A percentile compares a stretch with the other conserved stretches of the same genome.
Conservation (phyloP, 495 filamentous ascomycete genomes). For the Podospora bellae-mahoneyi region DNA sequence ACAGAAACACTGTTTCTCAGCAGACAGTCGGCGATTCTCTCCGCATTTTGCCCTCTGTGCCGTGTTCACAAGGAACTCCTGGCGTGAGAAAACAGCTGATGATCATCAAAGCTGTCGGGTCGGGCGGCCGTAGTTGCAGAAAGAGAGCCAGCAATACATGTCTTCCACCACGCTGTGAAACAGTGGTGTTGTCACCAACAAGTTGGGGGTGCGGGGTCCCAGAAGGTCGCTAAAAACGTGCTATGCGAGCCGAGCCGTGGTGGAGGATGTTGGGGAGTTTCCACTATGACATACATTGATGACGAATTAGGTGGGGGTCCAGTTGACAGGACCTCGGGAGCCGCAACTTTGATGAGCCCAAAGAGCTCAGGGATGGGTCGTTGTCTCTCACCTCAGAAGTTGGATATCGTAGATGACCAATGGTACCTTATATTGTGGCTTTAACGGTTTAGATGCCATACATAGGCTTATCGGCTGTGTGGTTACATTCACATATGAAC, state of each 20-base stretch:
- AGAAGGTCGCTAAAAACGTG: neutral
- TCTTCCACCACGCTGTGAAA: neutral
- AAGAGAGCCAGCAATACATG: neutral
- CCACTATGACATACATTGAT: neutral
- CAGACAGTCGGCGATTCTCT: neutral
- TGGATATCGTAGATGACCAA: no score
- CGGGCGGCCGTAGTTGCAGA: neutral
- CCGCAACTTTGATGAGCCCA: no score
- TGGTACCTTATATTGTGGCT: no score
- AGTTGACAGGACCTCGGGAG: no score
- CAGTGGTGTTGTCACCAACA: neutral
- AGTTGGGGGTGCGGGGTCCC: neutral
- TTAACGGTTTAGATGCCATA: no score
- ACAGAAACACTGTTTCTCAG: neutral
- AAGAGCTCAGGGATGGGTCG: no score
- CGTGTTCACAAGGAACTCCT: neutral
- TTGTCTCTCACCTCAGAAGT: no score
- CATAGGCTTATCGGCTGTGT: neutral
- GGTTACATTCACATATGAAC: neutral
- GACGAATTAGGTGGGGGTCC: neutral
- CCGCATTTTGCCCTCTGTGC: neutral
- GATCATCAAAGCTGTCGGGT: neutral
- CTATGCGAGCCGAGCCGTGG: constrained; percentile 9
- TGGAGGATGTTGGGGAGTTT: neutral
- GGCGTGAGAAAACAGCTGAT: neutral